Evolutionary conservation across 2,329 filamentous ascomycete genomes (phyloP).

Genomic region (Neofusicoccum cordaticola): DNA sequence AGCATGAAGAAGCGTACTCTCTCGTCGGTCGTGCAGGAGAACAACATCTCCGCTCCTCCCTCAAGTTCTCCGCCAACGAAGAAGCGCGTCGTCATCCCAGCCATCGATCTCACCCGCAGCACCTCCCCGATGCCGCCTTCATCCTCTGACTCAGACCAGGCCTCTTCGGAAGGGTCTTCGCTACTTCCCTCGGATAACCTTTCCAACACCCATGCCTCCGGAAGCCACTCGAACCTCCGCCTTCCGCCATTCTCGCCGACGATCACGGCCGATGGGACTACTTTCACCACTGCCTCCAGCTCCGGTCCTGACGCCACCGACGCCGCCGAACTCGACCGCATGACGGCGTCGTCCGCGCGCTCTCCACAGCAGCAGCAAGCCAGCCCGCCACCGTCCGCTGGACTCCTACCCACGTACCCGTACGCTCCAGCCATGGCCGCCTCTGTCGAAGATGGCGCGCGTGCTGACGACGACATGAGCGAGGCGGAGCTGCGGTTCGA

Average conservation of each 20-base stretch:
- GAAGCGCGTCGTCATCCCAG: background rate
- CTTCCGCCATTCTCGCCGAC: no score
- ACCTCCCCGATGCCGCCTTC: background rate
- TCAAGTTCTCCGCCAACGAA: background rate
- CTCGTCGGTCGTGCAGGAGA: background rate
- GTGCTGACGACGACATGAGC: background rate
- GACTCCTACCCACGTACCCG: background rate
- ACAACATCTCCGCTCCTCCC: background rate
- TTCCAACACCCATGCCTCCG: no score
- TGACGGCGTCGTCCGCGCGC: no score
- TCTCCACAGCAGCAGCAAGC: background rate
- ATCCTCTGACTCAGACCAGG: no score
- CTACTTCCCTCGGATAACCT: background rate
- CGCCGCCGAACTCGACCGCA: no score
- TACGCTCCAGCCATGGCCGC: no score
- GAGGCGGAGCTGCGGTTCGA: background rate
- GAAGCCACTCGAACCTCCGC: no score
- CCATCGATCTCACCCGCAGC: constrained; percentile 2
- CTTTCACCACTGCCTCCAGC: background rate
- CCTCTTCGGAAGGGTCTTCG: no score
- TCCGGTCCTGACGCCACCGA: background rate
- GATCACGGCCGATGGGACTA: no score
- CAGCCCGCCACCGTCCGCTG: background rate
- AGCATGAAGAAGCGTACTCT: background rate
- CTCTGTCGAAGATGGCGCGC: no score